These are phyloP conservation scores for Corymbia calophylla DNA, from an alignment of 441 rosid species.

Conservation along the genomic window DNA sequence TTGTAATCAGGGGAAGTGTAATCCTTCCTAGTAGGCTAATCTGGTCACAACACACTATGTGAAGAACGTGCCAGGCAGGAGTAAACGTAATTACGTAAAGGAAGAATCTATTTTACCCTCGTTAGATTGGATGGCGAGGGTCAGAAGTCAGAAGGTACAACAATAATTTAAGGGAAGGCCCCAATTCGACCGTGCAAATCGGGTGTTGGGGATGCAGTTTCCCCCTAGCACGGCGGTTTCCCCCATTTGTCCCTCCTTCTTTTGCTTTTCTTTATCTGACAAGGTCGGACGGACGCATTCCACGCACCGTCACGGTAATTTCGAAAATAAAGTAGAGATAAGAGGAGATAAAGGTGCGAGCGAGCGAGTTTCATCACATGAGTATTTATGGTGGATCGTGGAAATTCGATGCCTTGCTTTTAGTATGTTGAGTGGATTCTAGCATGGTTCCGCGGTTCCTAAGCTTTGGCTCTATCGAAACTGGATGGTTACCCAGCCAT, in stretches of 20 bases:
- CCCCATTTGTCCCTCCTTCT: not conserved
- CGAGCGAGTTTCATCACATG: not conserved
- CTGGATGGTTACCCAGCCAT: not conserved
- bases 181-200: not conserved
- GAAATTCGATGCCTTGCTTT: not conserved
- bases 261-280: not conserved
- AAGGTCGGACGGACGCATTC: not conserved
- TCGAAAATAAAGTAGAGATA: not conserved
- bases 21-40: no score
- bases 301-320: not conserved
- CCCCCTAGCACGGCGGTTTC: not conserved
- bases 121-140: not conserved
- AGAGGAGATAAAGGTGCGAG: not conserved
- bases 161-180: not conserved
- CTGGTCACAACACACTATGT: no score
- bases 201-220: not conserved
- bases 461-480: not conserved
- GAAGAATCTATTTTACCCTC: not conserved
- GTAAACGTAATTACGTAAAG: not conserved
- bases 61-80: not conserved
- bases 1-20: no score
- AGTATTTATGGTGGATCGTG: not conserved
- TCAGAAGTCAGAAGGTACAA: not conserved
- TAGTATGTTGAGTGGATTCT: not conserved
- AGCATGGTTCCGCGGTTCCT: not conserved